Conservation (phyloP, 257 asterid species). For the Fraxinus anomala region DNA sequence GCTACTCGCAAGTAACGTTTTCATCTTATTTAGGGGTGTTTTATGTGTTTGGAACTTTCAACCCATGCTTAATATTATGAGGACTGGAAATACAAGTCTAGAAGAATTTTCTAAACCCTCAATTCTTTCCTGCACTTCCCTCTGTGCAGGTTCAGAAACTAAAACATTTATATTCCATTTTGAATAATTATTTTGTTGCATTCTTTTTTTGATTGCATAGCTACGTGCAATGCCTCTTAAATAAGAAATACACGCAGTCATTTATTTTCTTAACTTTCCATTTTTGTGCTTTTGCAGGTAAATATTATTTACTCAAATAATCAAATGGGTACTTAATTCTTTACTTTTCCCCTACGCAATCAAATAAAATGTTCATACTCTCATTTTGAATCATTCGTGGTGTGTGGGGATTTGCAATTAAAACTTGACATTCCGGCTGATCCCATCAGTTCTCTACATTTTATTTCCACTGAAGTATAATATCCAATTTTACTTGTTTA, state of each 20-base stretch:
- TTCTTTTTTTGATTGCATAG: constrained; percentile 10
- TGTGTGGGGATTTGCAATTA: not conserved
- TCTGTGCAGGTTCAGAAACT: constrained; percentile 48
- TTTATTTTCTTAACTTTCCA: constrained; percentile 36
- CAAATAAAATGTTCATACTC: not conserved
- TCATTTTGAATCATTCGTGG: not conserved
- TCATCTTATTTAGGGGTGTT: not conserved
- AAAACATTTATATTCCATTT: constrained; percentile 7
- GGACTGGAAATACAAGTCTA: too few relatives aligned
- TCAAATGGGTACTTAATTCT: too few relatives aligned
- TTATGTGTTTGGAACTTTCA: not conserved
- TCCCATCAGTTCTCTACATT: not conserved
- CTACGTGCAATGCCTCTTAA: not conserved
- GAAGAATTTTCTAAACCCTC: too few relatives aligned
- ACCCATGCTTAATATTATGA: not conserved
- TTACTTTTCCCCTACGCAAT: not conserved
- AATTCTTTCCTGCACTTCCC: not conserved
- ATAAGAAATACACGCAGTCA: not conserved
- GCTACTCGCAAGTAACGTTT: not conserved
- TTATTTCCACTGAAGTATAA: not conserved
- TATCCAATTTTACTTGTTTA: not conserved
- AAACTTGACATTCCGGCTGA: not conserved
- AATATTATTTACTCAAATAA: too few relatives aligned
- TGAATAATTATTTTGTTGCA: constrained; percentile 7
- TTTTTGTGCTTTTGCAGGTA: not conserved